Evolutionary conservation across 2,329 filamentous ascomycete genomes (phyloP), one percentile per base, ranked within the genome.

Genomic region (Diaporthe citrichinensis): DNA sequence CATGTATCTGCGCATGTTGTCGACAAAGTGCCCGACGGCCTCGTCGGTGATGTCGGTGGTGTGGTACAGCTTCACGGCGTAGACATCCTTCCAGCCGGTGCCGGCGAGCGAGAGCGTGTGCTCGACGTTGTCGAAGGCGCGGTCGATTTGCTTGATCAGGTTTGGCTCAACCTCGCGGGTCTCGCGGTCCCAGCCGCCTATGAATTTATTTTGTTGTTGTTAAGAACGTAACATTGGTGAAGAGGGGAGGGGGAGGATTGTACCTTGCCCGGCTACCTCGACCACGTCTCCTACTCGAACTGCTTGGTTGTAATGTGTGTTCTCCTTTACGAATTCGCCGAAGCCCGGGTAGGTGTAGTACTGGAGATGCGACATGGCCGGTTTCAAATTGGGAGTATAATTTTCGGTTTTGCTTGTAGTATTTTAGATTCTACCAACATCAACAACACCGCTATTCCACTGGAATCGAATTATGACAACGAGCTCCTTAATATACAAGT

Each of bases 51-150:
- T 20, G 28, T 67, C 44, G 28, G 44, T 34, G 44, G 61, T 67
- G 28, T 67, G 61, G 44, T 67, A 67, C 61, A 67, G 31, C 44
- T 67, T 67, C 41, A 51, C 61, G 44, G 61, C 61, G 61, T 67
- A 51, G 28, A 67, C 61, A 20, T 67, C 41, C 61, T 34, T 49
- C 44, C 61, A 49, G 41, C 44, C 12, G 15, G 41, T 25, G 61
- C 61, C 28, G 20, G 44, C 61, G 28, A 51, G 61, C 25, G 28
- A 23, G 44, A 67, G 61, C 41, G 61, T 51, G 44, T 67, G 61
- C 41, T 23, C 61, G 28, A 67, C 61, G 61, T 65, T 65, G 41
- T 65, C 61, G 61, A 65, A 67, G 28, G 61, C 61, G 17, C 28
- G 20, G 28, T 67, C 61, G 44, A 49, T 67, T 44, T 67, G 61